A percentile compares a stretch with the other conserved stretches of the same genome.
Evolutionary conservation across 768 basidiomycete genomes (phyloP).

Genomic region (Tubosaeta brunneosetosa): DNA sequence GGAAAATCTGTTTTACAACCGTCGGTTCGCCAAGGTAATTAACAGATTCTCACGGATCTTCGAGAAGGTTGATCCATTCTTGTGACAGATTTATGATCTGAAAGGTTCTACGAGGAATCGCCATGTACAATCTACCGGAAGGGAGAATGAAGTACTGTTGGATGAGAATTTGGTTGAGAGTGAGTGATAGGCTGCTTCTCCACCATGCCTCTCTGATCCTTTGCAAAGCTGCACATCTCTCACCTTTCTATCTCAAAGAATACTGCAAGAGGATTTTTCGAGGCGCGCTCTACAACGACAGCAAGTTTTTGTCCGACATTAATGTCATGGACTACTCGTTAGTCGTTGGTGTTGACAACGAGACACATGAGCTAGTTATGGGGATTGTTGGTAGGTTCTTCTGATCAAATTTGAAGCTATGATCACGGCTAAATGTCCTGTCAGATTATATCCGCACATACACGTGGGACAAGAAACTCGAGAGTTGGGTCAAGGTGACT

Average conservation of each 20-base stretch:
- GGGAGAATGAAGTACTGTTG: constrained; percentile 88
- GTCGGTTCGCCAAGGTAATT: constrained; percentile 80
- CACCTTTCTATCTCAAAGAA: constrained; percentile 93
- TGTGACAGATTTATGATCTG: constrained; percentile 82
- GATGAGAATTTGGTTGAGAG: constrained; percentile 96
- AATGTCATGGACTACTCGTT: constrained; percentile 99
- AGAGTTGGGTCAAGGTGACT: constrained; percentile 97
- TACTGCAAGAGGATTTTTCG: constrained; percentile 91
- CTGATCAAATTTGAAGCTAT: background rate
- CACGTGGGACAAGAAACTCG: constrained; percentile 98
- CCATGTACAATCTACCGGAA: constrained; percentile 84
- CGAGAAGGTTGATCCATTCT: constrained; percentile 1
- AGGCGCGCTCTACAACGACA: constrained; percentile 90
- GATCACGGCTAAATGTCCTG: constrained; percentile 4
- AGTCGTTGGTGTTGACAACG: constrained; percentile 90
- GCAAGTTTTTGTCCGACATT: constrained; percentile 87
- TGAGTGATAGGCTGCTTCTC: constrained; percentile 32
- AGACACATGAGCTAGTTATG: constrained; percentile 85
- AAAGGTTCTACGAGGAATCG: constrained; percentile 96
- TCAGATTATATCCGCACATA: constrained; percentile 93
- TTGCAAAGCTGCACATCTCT: constrained; percentile 67
- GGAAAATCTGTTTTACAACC: constrained; percentile 96
- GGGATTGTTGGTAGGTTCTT: constrained; percentile 84
- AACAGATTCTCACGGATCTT: background rate
- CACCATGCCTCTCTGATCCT: constrained; percentile 6